Percentiles rank a stretch among this genome's conserved stretches.
Conservation (phyloP, 176 grass and related monocot species). For the Aegilops umbellulata region DNA sequence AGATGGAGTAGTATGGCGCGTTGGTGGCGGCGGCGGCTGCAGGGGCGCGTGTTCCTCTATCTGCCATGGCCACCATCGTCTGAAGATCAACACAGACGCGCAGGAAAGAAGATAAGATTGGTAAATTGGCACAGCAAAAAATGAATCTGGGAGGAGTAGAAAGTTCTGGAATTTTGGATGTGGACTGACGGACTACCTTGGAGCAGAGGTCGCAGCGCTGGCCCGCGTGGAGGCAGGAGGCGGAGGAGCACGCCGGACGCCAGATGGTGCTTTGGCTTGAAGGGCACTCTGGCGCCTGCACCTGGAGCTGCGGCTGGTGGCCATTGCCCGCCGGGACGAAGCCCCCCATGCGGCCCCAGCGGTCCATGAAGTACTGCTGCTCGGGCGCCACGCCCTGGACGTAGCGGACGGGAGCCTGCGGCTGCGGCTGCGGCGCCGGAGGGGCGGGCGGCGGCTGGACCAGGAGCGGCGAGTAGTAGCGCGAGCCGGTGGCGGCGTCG, state of each 20-base stretch:
- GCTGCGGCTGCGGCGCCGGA: background rate
- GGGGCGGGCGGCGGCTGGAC: background rate
- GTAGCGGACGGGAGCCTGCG: slow-evolving; percentile 9
- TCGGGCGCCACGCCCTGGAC: slow-evolving; percentile 25
- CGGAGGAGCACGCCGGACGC: slow-evolving; percentile 32
- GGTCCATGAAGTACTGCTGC: slow-evolving; percentile 38
- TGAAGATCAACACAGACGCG: too few species aligned
- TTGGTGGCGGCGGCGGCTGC: background rate
- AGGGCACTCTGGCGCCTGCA: slow-evolving; percentile 53
- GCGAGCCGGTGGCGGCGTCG: background rate
- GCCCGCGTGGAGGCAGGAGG: slow-evolving; percentile 34
- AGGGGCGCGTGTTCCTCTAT: too few species aligned
- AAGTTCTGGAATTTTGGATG: too few species aligned
- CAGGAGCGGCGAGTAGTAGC: slow-evolving; percentile 39
- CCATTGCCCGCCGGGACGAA: background rate
- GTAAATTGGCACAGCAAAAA: too few species aligned
- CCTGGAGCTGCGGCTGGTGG: background rate
- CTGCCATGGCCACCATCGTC: too few species aligned
- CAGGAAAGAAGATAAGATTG: too few species aligned
- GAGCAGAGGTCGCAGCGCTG: slow-evolving; percentile 64
- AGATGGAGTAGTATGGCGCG: slow-evolving; percentile 44
- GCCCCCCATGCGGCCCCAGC: slow-evolving; percentile 23
- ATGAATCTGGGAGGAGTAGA: too few species aligned
- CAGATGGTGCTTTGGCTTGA: slow-evolving; percentile 60
- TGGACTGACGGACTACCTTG: slow-evolving; percentile 14